Evolutionary conservation across 2,329 filamentous ascomycete species (phyloP).

Genomic region (Stachybotrys chartarum): DNA sequence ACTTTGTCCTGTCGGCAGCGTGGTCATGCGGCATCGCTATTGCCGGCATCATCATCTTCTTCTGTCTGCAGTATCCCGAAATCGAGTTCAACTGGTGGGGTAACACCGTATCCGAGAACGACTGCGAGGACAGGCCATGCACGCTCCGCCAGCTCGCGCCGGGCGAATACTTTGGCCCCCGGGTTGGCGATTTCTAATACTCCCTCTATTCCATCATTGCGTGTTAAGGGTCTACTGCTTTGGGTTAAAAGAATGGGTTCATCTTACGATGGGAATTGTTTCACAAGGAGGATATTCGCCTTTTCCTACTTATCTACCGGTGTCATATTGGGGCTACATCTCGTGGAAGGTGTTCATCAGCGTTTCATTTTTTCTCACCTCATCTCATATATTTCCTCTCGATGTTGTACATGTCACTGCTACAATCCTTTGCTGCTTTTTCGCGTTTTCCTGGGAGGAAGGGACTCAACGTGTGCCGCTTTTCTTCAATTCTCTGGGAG

Average conservation of each 20-base stretch:
- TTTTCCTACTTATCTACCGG: not conserved
- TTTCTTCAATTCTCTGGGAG: not conserved
- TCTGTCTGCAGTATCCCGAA: constrained; percentile 38
- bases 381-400: too few species aligned
- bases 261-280: not conserved
- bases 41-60: constrained; percentile 46
- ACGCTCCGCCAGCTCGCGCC: constrained; percentile 23
- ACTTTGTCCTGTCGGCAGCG: constrained; percentile 45
- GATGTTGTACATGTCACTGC: not conserved
- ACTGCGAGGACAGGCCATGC: constrained; percentile 35
- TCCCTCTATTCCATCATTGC: not conserved
- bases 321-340: not conserved
- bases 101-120: constrained; percentile 31
- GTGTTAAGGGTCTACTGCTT: not conserved
- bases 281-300: not conserved
- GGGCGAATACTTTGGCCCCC: constrained; percentile 32
- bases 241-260: not conserved
- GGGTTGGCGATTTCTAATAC: constrained; percentile 28
- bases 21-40: constrained; percentile 44
- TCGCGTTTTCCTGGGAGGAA: too few species aligned
- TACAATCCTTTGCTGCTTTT: too few species aligned
- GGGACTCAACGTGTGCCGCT: too few species aligned
- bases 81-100: constrained; percentile 42
- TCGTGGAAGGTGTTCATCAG: not conserved
- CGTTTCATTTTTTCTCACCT: not conserved